These are phyloP conservation scores for Centrapalus pauciflorus DNA, from an alignment of 129 eudicot genomes.

Conservation along the genomic window DNA sequence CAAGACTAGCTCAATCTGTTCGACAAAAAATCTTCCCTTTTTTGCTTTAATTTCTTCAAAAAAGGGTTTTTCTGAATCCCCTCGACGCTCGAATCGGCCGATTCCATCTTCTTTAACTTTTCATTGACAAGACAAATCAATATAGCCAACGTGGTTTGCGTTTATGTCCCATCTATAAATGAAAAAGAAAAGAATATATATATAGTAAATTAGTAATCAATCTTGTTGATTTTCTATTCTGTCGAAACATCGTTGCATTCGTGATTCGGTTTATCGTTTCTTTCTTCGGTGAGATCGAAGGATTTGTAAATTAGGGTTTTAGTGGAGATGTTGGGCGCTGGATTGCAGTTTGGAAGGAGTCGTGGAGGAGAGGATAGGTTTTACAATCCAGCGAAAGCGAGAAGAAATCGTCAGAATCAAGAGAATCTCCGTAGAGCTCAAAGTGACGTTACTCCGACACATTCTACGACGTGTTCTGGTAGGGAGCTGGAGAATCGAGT, in stretches of 20 bases:
- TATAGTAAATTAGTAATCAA: no score
- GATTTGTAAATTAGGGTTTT: conserved; percentile 24
- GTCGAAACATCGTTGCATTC: conserved; percentile 9
- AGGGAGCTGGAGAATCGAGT: conserved; percentile 20
- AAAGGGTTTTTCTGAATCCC: not conserved
- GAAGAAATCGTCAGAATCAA: conserved; percentile 44
- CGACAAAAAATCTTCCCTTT: no score
- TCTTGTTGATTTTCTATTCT: conserved; percentile 4
- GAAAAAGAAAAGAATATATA: not conserved
- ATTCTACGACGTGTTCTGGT: conserved; percentile 22
- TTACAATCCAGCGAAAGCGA: conserved; percentile 67
- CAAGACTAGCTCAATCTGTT: conserved; percentile 5
- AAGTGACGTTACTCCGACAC: conserved; percentile 49
- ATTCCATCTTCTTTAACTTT: conserved; percentile 12
- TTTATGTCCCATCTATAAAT: not conserved
- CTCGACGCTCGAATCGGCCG: conserved; percentile 5
- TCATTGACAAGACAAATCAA: not conserved
- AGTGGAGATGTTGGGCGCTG: conserved; percentile 68
- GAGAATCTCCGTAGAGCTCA: conserved; percentile 53
- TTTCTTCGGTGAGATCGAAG: not conserved
- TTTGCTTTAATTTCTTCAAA: not conserved
- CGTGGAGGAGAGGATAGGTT: conserved; percentile 85
- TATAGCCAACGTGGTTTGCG: not conserved
- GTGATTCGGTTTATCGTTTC: conserved; percentile 1
- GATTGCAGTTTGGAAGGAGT: conserved; percentile 74